These are phyloP conservation scores for Edaphochlamys debaryana DNA, from an alignment of 139 green algal species.

Conservation along the genomic window DNA sequence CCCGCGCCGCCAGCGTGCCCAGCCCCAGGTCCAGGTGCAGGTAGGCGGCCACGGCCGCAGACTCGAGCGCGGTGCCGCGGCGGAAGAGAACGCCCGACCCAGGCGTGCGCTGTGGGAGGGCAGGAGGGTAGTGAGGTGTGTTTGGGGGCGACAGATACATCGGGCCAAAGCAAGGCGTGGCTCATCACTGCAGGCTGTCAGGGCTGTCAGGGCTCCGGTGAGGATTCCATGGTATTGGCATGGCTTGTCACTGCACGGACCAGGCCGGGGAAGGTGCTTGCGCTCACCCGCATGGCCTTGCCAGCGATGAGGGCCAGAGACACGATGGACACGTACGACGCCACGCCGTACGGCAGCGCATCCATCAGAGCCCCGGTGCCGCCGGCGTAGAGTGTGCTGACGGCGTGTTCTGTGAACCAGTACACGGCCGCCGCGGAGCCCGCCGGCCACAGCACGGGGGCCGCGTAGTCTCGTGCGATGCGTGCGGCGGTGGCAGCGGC, in stretches of 20 bases:
- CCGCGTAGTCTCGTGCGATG: not conserved
- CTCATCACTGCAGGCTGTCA: too few relatives aligned
- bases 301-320: constrained; percentile 2
- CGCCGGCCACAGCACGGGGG: constrained; percentile 7
- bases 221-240: too few relatives aligned
- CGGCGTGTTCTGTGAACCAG: constrained; percentile 7
- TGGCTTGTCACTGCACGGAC: too few relatives aligned
- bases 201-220: too few relatives aligned
- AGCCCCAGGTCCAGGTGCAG: constrained; percentile 10
- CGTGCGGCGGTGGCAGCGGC: too few relatives aligned
- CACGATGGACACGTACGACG: not conserved
- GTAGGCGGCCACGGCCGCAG: not conserved
- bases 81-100: not conserved
- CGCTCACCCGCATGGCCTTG: constrained; percentile 19
- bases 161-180: not conserved
- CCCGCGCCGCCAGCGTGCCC: not conserved
- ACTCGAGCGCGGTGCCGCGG: not conserved
- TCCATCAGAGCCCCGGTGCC: not conserved
- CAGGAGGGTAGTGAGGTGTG: not conserved
- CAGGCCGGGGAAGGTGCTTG: not conserved
- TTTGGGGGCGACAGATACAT: not conserved
- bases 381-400: too few relatives aligned
- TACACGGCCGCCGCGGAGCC: not conserved
- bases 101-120: not conserved
- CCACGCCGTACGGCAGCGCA: not conserved